Percentiles rank a stretch among this genome's conserved stretches.
Conservation (phyloP, 495 filamentous ascomycete species). For the Hypoxylon subgilvum region DNA sequence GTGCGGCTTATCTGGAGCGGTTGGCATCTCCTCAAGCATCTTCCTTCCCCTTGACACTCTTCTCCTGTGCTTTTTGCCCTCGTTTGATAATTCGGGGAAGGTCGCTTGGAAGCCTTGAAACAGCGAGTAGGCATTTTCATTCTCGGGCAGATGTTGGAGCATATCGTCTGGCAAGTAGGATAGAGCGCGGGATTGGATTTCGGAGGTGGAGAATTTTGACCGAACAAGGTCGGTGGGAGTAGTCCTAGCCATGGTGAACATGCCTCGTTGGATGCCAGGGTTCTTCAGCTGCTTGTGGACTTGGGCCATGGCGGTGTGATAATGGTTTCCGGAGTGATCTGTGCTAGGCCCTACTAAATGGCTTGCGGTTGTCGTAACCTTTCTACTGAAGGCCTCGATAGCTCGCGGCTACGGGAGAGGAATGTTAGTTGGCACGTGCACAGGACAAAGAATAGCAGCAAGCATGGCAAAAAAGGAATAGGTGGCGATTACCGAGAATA, state of each 20-base stretch:
- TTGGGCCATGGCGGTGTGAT: constrained; percentile 85
- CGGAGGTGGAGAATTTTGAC: constrained; percentile 84
- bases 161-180: constrained; percentile 90
- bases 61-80: constrained; percentile 72
- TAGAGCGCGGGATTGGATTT: constrained; percentile 94
- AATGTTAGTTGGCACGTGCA: constrained; percentile 28
- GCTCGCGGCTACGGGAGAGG: constrained; percentile 73
- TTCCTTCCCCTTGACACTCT: constrained; percentile 74
- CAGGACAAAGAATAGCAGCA: not conserved
- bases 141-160: constrained; percentile 82
- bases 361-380: constrained; percentile 91
- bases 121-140: constrained; percentile 82
- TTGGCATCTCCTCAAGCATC: constrained; percentile 67
- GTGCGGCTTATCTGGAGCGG: constrained; percentile 62
- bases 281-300: constrained; percentile 85
- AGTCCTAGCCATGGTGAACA: constrained; percentile 87
- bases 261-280: constrained; percentile 81
- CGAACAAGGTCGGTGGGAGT: constrained; percentile 90
- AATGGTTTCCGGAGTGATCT: constrained; percentile 69
- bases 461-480: not conserved
- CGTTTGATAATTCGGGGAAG: constrained; percentile 73
- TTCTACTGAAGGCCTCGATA: constrained; percentile 90
- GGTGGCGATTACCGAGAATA: constrained; percentile 55
- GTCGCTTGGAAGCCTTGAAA: constrained; percentile 97
- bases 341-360: constrained; percentile 78